phyloP scores from a whole-genome alignment of 495 filamentous ascomycete species.

The Penicillium canariense region DNA sequence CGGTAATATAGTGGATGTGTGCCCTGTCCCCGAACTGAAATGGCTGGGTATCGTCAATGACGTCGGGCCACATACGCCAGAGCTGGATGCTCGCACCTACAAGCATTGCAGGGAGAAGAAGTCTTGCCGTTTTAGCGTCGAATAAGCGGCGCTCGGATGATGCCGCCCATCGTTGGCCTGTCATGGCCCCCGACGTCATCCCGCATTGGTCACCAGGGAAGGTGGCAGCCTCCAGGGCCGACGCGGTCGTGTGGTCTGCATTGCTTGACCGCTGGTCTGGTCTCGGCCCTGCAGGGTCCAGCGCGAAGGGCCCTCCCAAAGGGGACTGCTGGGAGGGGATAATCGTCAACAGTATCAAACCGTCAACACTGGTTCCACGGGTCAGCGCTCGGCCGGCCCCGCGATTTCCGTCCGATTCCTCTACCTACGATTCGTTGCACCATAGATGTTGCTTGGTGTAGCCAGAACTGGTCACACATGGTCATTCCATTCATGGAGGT shows the following conservation, averaged over 20 bases:
- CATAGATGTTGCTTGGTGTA: too few species aligned
- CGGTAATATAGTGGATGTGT: background rate
- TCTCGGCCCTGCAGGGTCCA: background rate
- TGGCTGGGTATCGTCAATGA: background rate
- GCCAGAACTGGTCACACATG: slow-evolving; percentile 13
- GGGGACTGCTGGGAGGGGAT: too few species aligned
- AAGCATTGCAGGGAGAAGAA: background rate
- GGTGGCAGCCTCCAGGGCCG: slow-evolving; percentile 14
- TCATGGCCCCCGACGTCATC: slow-evolving; percentile 20
- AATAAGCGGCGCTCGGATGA: background rate
- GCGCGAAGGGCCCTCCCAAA: too few species aligned
- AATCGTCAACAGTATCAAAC: too few species aligned
- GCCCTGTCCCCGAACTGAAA: background rate
- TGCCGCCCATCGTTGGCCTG: background rate
- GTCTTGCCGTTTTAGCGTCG: background rate
- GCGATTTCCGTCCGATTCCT: slow-evolving; percentile 1
- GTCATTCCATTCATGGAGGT: slow-evolving; percentile 17
- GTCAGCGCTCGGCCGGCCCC: slow-evolving; percentile 16
- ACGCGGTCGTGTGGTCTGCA: too few species aligned
- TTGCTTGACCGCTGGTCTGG: slow-evolving; percentile 1
- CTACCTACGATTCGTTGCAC: background rate
- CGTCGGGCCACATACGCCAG: background rate
- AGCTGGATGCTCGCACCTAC: background rate
- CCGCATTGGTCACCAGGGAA: slow-evolving; percentile 18
- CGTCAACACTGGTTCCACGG: slow-evolving; percentile 21